These are phyloP conservation scores for Pyrus hybrid DNA, from an alignment of 331 rosid species.

Conservation along the genomic window DNA sequence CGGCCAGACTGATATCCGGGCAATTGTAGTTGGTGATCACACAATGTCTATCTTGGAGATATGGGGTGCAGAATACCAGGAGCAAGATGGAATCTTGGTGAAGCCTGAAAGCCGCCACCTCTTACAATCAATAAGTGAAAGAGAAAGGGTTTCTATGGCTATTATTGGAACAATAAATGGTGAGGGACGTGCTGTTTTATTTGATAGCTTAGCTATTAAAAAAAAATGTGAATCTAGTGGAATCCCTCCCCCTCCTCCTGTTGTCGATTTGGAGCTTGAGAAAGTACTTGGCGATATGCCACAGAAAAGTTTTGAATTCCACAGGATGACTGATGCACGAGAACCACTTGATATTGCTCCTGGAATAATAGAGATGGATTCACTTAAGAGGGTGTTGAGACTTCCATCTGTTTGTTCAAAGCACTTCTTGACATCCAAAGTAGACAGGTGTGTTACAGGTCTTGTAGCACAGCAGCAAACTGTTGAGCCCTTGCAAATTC, in stretches of 20 bases:
- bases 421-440: conserved; percentile 78
- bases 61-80: conserved; percentile 96
- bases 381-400: conserved; percentile 68
- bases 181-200: conserved; percentile 57
- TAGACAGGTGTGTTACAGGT: conserved; percentile 88
- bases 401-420: conserved; percentile 88
- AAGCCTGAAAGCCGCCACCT: conserved; percentile 66
- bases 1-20: conserved; percentile 71
- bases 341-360: conserved; percentile 82
- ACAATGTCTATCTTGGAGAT: conserved; percentile 87
- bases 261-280: too few species aligned
- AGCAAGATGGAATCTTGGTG: conserved; percentile 87
- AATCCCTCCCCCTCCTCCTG: too few species aligned
- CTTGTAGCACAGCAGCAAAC: conserved; percentile 93
- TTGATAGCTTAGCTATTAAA: conserved; percentile 59
- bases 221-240: too few species aligned
- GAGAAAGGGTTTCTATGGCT: conserved; percentile 89
- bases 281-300: too few species aligned
- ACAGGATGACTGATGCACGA: conserved; percentile 34
- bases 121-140: conserved; percentile 59
- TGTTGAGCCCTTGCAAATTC: conserved; percentile 79
- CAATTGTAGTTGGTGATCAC: conserved; percentile 83
- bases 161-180: conserved; percentile 79
- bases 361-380: conserved; percentile 41
- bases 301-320: too few species aligned